Conservation (phyloP, 2,329 filamentous ascomycete species). For the Paecilomyces variotii region DNA sequence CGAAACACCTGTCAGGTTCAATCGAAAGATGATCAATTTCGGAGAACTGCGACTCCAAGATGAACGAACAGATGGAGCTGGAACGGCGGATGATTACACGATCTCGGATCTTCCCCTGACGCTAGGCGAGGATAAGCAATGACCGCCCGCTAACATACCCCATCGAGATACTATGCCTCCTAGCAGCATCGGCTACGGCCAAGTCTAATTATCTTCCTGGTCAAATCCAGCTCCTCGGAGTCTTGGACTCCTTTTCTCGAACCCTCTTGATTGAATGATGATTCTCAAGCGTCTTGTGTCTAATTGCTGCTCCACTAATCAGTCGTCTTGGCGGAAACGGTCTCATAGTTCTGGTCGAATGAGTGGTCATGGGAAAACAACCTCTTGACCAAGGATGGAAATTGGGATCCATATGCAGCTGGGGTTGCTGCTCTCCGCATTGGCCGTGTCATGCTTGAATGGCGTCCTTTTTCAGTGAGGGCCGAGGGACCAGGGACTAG, state of each 20-base stretch:
- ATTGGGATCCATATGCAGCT: background rate
- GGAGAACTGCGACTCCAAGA: constrained; percentile 1
- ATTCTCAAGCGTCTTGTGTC: background rate
- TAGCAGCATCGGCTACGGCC: background rate
- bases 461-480: background rate
- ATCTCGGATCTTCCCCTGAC: background rate
- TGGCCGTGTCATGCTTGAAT: background rate
- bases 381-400: background rate
- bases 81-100: background rate
- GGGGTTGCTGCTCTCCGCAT: background rate
- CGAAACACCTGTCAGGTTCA: background rate
- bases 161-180: constrained; percentile 2
- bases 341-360: background rate
- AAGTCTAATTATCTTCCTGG: background rate
- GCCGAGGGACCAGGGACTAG: background rate
- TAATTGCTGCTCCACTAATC: background rate
- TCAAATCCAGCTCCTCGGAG: background rate
- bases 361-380: background rate
- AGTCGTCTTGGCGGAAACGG: background rate
- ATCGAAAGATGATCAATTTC: constrained; percentile 1
- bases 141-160: background rate
- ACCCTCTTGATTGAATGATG: no score
- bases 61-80: background rate
- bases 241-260: background rate
- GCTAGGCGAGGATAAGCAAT: background rate